These are phyloP conservation scores for Cordia subcordata DNA, from an alignment of 257 asterid genomes.

Conservation along the genomic window DNA sequence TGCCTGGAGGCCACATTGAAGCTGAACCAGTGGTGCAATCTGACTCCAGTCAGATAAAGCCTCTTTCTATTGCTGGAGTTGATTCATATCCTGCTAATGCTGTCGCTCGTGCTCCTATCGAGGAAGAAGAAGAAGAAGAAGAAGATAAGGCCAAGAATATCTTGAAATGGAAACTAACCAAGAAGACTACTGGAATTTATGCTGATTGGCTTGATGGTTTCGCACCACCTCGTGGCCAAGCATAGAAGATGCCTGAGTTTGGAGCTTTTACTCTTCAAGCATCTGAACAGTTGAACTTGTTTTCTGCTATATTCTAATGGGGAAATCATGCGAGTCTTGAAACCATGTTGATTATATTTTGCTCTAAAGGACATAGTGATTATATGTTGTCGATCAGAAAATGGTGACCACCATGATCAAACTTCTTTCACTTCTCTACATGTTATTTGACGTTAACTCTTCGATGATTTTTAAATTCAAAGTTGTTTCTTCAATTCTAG, in stretches of 20 bases:
- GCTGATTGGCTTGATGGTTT: not conserved
- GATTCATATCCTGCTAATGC: not conserved
- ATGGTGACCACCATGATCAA: too few relatives aligned
- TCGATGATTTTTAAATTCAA: too few relatives aligned
- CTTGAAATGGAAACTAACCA: not conserved
- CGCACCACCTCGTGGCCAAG: not conserved
- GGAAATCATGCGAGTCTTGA: too few relatives aligned
- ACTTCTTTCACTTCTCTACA: too few relatives aligned
- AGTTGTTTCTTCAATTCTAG: too few relatives aligned
- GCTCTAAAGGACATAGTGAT: too few relatives aligned
- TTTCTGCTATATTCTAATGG: slow-evolving; percentile 81
- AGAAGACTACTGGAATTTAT: not conserved
- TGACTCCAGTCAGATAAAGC: not conserved
- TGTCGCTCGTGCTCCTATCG: not conserved
- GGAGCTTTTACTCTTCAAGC: too few relatives aligned
- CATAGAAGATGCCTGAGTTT: not conserved
- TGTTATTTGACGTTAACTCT: too few relatives aligned
- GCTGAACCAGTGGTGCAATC: not conserved
- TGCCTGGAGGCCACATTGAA: not conserved
- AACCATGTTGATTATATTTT: too few relatives aligned
- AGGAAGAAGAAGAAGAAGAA: not conserved
- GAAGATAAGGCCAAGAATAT: too few relatives aligned
- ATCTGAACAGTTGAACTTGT: too few relatives aligned
- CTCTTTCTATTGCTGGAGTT: not conserved
- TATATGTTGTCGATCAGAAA: too few relatives aligned